Percentiles rank a stretch among this genome's conserved stretches.
These are phyloP conservation scores for Suhomyces kilbournensis DNA, from an alignment of 805 yeast genomes.

Conservation along the genomic window DNA sequence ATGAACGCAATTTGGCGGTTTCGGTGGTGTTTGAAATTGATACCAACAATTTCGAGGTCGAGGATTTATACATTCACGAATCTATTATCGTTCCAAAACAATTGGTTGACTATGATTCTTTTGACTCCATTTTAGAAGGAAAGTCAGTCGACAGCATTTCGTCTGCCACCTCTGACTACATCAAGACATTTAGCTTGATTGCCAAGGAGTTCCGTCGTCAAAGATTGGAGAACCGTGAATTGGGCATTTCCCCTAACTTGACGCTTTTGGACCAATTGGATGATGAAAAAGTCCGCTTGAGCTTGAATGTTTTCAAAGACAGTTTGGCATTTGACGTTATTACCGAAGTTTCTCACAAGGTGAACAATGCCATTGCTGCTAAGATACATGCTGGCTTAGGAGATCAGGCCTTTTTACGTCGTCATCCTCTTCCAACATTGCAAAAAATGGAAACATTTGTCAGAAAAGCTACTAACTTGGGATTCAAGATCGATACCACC, in stretches of 20 bases:
- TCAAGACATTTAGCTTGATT: conserved; percentile 60
- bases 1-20: conserved; percentile 60
- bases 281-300: conserved; percentile 74
- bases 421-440: conserved; percentile 80
- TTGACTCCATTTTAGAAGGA: conserved; percentile 49
- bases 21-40: conserved; percentile 82
- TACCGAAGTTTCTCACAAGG: conserved; percentile 75
- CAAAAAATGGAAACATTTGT: conserved; percentile 78
- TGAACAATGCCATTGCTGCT: conserved; percentile 83
- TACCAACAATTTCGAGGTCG: conserved; percentile 64
- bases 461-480: conserved; percentile 63
- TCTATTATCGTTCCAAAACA: conserved; percentile 64
- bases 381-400: conserved; percentile 73
- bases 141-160: conserved; percentile 27
- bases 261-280: conserved; percentile 77
- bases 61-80: conserved; percentile 75
- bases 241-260: conserved; percentile 51
- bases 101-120: conserved; percentile 50
- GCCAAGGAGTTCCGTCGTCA: conserved; percentile 70
- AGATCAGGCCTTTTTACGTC: conserved; percentile 77
- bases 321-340: conserved; percentile 55
- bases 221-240: conserved; percentile 50
- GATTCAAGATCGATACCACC: conserved; percentile 69
- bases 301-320: conserved; percentile 68
- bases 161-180: conserved; percentile 61